Conservation (phyloP, 192 early-diverging fungal genomes). For the Phlyctochytrium planicorne region DNA sequence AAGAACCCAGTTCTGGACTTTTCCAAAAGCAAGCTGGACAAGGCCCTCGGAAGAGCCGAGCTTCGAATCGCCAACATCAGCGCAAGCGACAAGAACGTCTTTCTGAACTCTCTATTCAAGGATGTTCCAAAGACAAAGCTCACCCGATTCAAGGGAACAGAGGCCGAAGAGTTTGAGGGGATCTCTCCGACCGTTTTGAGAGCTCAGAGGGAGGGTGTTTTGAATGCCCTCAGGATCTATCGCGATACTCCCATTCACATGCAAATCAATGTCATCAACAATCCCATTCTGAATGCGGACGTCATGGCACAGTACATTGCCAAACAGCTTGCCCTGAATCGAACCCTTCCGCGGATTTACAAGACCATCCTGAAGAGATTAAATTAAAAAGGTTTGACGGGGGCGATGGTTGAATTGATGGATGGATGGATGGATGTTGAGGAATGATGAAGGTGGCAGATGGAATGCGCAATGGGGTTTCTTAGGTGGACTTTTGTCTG, state of each 20-base stretch:
- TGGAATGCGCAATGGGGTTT: too few species aligned
- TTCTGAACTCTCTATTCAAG: slow-evolving; percentile 30
- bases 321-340: slow-evolving; percentile 15
- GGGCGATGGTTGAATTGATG: too few species aligned
- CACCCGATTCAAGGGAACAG: slow-evolving; percentile 9
- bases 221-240: slow-evolving; percentile 45
- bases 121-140: slow-evolving; percentile 4
- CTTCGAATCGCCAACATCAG: slow-evolving; percentile 23
- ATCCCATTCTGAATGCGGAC: slow-evolving; percentile 51
- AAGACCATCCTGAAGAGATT: slow-evolving; percentile 30
- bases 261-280: slow-evolving; percentile 47
- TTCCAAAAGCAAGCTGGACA: slow-evolving; percentile 22
- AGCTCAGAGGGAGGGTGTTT: slow-evolving; percentile 12
- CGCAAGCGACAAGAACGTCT: slow-evolving; percentile 13
- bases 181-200: slow-evolving; percentile 4
- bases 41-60: slow-evolving; percentile 43
- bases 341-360: slow-evolving; percentile 35
- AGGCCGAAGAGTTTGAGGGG: background rate
- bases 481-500: too few species aligned
- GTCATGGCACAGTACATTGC: slow-evolving; percentile 47
- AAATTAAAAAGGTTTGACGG: slow-evolving; percentile 7
- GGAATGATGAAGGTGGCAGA: too few species aligned
- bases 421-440: too few species aligned
- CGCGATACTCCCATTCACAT: slow-evolving; percentile 43
- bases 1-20: slow-evolving; percentile 29